phyloP scores from a whole-genome alignment of 1,139 yeast genomes.

The Yamadazyma blattariae region DNA sequence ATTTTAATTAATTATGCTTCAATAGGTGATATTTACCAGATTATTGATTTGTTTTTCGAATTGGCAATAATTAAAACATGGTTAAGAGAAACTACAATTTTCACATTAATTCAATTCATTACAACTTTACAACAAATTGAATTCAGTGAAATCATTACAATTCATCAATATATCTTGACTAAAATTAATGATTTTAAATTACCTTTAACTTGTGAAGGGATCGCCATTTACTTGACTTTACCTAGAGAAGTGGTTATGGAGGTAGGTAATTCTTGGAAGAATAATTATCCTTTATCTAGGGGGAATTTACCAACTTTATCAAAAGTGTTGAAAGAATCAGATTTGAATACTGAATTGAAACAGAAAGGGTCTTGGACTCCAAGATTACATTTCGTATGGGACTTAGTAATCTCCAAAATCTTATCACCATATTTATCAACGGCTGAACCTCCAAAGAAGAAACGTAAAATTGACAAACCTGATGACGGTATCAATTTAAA shows the following conservation, averaged over 20 bases:
- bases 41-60: constrained; percentile 49
- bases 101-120: constrained; percentile 59
- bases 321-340: constrained; percentile 63
- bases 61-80: constrained; percentile 70
- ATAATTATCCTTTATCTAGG: constrained; percentile 66
- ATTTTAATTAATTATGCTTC: constrained; percentile 34
- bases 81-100: constrained; percentile 81
- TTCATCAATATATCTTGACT: constrained; percentile 32
- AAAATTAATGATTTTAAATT: constrained; percentile 53
- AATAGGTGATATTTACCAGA: constrained; percentile 29
- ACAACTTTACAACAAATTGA: constrained; percentile 14
- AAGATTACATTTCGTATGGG: constrained; percentile 82
- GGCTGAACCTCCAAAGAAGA: constrained; percentile 18
- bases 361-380: constrained; percentile 77
- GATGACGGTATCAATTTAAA: constrained; percentile 48
- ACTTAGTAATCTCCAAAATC: constrained; percentile 44
- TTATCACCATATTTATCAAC: constrained; percentile 15
- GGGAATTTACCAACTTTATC: constrained; percentile 62
- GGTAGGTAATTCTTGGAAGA: constrained; percentile 56
- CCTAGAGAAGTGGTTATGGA: constrained; percentile 32
- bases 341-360: constrained; percentile 30
- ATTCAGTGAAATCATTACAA: constrained; percentile 16
- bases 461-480: constrained; percentile 17
- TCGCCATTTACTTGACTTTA: constrained; percentile 63
- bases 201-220: constrained; percentile 73